Base-by-base conservation (phyloP, 345 rosid species). In the Salix dunnii region DNA sequence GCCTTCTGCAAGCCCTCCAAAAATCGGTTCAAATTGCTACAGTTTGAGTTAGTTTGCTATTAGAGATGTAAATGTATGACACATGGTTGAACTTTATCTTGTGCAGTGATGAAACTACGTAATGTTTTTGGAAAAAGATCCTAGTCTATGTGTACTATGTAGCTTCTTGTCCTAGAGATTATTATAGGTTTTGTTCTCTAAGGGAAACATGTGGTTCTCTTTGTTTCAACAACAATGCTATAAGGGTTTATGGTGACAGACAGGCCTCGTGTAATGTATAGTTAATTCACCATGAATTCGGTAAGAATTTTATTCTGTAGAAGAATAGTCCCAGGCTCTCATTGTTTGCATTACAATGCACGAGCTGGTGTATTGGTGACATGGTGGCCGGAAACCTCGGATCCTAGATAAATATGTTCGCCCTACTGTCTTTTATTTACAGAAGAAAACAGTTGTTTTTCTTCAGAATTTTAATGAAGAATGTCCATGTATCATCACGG, bases 1-100 rank as follows among this genome's bases (percentile, higher is more conserved):
- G 97, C 58, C 94, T 93, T 68, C 91, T 91, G 46, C 88, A 83
- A 21, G 98, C 97, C 38, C 90, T 92, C 33, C 79, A 88, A 83
- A 89, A 78, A 82, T 92, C 97, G 1, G 90, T 90, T 63, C 87
- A 87, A 76, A 83, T 95, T 63, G 90, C 99, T 79, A 89, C 84
- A 73, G 31, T 82, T 65, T 89, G 78, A 87, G 73, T 21, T 64
- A 40, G 10, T 68, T 33, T 36, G 7, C 51, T 55, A n/a, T n/a
- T 73, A n/a, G 35, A 74, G 53, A 7, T 60, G 70, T 66, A 36
- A 61, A 61, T 25, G 30, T 72, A 21, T 75, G 14, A 20, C 40
- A 31, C 17, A 38, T 35, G 40, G 12, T 30, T 73, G 31, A 25
- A 0, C 25, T 3, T 27, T 72, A 36, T 27, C 64, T 18, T 28